phyloP scores from a whole-genome alignment of 2,329 filamentous ascomycete species.

The Calonectria pseudoreteaudii region DNA sequence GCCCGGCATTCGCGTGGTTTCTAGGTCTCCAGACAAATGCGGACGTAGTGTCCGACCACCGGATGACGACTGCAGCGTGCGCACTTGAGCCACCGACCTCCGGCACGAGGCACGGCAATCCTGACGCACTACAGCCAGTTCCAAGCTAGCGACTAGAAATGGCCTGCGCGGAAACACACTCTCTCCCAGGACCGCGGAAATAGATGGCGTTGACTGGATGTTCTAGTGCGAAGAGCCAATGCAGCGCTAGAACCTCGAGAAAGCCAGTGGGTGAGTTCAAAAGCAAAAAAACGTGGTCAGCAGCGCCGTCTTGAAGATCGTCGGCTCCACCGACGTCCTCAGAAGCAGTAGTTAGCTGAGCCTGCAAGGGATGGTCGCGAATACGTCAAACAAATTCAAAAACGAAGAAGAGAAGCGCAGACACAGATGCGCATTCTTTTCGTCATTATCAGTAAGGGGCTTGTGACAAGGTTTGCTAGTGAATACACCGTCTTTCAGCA shows the following conservation, averaged over 20 bases:
- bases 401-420: not conserved
- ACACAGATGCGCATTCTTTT: not conserved
- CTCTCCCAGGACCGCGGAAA: slow-evolving; percentile 7
- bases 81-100: slow-evolving; percentile 12
- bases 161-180: not conserved
- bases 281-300: slow-evolving; percentile 30
- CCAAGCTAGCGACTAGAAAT: slow-evolving; percentile 10
- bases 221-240: slow-evolving; percentile 23
- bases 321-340: slow-evolving; percentile 8
- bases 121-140: slow-evolving; percentile 11
- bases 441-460: not conserved
- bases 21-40: not conserved
- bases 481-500: slow-evolving; percentile 9
- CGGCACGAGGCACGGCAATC: slow-evolving; percentile 12
- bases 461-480: slow-evolving; percentile 16
- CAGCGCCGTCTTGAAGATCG: slow-evolving; percentile 23
- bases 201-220: slow-evolving; percentile 14
- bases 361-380: not conserved
- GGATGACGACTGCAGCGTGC: not conserved
- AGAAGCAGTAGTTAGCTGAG: not conserved
- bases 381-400: not conserved
- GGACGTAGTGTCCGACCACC: not conserved
- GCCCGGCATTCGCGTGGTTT: slow-evolving; percentile 3
- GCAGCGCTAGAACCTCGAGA: slow-evolving; percentile 30
- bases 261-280: slow-evolving; percentile 17